A percentile compares a stretch with the other conserved stretches of the same genome.
These are phyloP conservation scores for Dipteronia sinensis DNA, from an alignment of 345 rosid genomes.

Conservation along the genomic window DNA sequence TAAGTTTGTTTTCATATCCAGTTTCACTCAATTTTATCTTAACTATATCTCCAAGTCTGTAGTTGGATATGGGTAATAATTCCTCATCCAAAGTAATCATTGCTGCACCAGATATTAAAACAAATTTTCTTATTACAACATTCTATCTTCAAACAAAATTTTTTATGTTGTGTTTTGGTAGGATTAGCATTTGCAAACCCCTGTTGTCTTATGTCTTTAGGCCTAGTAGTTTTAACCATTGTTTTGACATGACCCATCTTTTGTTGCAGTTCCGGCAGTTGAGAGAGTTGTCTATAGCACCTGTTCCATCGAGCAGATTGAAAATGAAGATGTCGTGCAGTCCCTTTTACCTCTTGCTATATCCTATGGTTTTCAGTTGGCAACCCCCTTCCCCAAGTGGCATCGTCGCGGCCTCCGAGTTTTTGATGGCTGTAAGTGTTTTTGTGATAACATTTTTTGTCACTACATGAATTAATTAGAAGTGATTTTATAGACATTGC, in stretches of 20 bases:
- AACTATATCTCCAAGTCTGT: neutral
- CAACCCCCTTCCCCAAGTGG: constrained; percentile 79
- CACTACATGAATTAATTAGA: too few species aligned
- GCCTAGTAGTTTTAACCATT: neutral
- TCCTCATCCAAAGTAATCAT: too few species aligned
- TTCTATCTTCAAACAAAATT: too few species aligned
- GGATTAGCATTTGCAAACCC: too few species aligned
- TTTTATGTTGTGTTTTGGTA: neutral
- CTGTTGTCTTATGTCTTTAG: neutral
- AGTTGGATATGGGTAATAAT: too few species aligned
- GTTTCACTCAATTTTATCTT: neutral
- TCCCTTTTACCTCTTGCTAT: constrained; percentile 61
- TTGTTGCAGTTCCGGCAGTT: constrained; percentile 56
- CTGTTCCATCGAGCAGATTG: constrained; percentile 83
- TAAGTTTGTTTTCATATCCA: constrained; percentile 28
- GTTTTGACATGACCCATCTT: neutral
- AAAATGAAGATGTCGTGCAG: constrained; percentile 80
- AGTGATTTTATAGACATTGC: too few species aligned
- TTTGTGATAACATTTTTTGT: neutral
- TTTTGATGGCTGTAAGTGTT: constrained; percentile 67
- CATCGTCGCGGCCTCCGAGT: constrained; percentile 70
- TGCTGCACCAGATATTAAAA: too few species aligned
- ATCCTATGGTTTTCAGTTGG: constrained; percentile 60
- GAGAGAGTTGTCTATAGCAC: constrained; percentile 86
- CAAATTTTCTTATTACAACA: too few species aligned